These are phyloP conservation scores for Euphorbia schlechtendalii DNA, from an alignment of 441 rosid genomes.

Conservation along the genomic window DNA sequence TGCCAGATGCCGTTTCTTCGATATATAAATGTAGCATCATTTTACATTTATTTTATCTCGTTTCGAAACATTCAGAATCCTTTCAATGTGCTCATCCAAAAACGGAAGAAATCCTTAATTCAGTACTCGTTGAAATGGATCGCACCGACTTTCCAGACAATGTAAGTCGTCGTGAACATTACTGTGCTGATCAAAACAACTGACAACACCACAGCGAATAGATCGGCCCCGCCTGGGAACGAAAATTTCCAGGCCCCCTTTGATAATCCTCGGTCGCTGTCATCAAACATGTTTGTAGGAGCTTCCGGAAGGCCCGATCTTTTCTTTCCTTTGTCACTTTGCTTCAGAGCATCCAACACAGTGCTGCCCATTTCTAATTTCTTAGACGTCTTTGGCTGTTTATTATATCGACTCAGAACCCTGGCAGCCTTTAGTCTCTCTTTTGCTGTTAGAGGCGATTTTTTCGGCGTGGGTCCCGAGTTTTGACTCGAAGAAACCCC, in stretches of 20 bases:
- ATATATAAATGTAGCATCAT: constrained; percentile 13
- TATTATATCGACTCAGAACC: constrained; percentile 47
- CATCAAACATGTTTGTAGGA: constrained; percentile 79
- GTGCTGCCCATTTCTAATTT: constrained; percentile 64
- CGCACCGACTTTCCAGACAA: constrained; percentile 92
- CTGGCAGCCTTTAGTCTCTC: constrained; percentile 83
- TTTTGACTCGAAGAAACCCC: constrained; percentile 19
- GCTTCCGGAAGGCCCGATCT: constrained; percentile 81
- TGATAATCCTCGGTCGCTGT: constrained; percentile 83
- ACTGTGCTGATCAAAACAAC: constrained; percentile 76
- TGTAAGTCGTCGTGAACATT: constrained; percentile 77
- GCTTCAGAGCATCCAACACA: constrained; percentile 62
- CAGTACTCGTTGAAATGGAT: constrained; percentile 77
- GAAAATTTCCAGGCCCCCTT: constrained; percentile 65
- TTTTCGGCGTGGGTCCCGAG: constrained; percentile 26
- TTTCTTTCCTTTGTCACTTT: too few species aligned
- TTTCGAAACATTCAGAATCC: constrained; percentile 8
- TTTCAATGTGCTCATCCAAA: too few species aligned
- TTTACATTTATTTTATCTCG: constrained; percentile 13
- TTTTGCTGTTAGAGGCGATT: constrained; percentile 59
- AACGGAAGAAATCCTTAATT: constrained; percentile 20
- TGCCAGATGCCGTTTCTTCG: too few species aligned
- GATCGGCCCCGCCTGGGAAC: constrained; percentile 53
- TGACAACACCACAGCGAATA: constrained; percentile 57
- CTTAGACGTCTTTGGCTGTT: constrained; percentile 49